Conservation (phyloP, 768 basidiomycete genomes). For the Termitomyces sp. region DNA sequence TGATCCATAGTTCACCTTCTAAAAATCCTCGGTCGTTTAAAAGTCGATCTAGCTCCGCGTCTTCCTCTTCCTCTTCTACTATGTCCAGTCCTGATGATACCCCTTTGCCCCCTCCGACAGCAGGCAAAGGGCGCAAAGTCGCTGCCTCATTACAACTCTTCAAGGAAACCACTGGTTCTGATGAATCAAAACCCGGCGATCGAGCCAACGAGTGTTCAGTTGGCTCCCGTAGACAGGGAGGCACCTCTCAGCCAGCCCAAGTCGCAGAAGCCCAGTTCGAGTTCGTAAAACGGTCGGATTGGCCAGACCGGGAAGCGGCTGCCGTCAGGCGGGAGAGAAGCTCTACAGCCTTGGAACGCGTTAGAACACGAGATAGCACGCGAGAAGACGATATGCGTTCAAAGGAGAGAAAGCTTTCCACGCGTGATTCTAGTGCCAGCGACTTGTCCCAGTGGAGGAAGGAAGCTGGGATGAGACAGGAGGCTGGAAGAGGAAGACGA, state of each 20-base stretch:
- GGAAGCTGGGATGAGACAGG: conserved; percentile 39
- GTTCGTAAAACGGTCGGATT: conserved; percentile 82
- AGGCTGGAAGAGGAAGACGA: conserved; percentile 55
- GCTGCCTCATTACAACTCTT: conserved; percentile 80
- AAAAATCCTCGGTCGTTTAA: conserved; percentile 30
- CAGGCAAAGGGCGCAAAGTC: conserved; percentile 76
- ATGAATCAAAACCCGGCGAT: conserved; percentile 29
- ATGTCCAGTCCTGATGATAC: conserved; percentile 26
- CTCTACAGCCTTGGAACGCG: conserved; percentile 53
- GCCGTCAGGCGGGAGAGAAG: conserved; percentile 70
- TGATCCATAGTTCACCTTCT: conserved; percentile 21
- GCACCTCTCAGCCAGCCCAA: conserved; percentile 42
- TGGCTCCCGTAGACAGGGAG: conserved; percentile 26
- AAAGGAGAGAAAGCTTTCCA: conserved; percentile 35
- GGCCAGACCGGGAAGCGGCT: conserved; percentile 78
- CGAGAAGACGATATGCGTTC: conserved; percentile 27
- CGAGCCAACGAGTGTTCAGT: conserved; percentile 25
- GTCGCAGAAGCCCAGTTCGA: conserved; percentile 71
- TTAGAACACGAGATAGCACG: conserved; percentile 47
- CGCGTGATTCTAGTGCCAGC: conserved; percentile 40
- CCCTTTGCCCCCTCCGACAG: conserved; percentile 26
- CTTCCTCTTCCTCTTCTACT: conserved; percentile 31
- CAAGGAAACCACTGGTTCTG: conserved; percentile 60
- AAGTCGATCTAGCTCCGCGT: conserved; percentile 32
- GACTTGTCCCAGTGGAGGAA: conserved; percentile 60